Evolutionary conservation across 2,329 filamentous ascomycete genomes (phyloP), one percentile per base, ranked within the genome.

Genomic region (Colletotrichum viniferum): DNA sequence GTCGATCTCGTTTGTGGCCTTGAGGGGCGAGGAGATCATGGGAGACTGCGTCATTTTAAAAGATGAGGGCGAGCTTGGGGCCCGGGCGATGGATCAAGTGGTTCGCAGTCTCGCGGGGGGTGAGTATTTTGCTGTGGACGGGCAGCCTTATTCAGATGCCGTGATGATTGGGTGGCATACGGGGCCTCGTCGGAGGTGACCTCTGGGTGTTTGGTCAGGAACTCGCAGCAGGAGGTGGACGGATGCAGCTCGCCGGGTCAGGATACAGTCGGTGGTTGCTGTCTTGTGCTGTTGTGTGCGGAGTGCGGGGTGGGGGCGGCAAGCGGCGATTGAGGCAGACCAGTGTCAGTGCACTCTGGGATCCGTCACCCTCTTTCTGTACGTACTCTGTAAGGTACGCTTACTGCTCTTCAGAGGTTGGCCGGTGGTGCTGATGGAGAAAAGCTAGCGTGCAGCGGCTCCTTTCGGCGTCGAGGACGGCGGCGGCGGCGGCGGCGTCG

Each of bases 1-100:
- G 90, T 99, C 97, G 83, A 99, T 98, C 88, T 99, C 97, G 89
- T 96, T 98, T 78, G 97, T 99, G 69, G 91, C 91, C 92, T 94
- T 98, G 81, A 98, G 91, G 83, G 96, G 96, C 90, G 94, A 93
- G 81, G 96, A 97, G 81, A 98, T 93, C 96, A 98, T 98, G 77
- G 96, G 96, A 79, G 95, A 93, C 88, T 97, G 94, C 84, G 94
- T 90, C 93, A 95, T 96, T 80, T 75, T 80, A 80, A 77, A 78
- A 77, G 77, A 78, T 70, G 74, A 56, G 61, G 52, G 56, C 36
- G 65, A 74, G 70, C 64, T 69, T 69, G 18, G 58, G 64, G 61
- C 71, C 30, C 63, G 60, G 48, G 38, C 16, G 18, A 70, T 52
- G 36, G 32, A 58, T 48, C 24, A 48, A 52, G 43, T 52, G 63